Conservation (phyloP, 2,329 filamentous ascomycete species). For the Zopfia rhizophila region DNA sequence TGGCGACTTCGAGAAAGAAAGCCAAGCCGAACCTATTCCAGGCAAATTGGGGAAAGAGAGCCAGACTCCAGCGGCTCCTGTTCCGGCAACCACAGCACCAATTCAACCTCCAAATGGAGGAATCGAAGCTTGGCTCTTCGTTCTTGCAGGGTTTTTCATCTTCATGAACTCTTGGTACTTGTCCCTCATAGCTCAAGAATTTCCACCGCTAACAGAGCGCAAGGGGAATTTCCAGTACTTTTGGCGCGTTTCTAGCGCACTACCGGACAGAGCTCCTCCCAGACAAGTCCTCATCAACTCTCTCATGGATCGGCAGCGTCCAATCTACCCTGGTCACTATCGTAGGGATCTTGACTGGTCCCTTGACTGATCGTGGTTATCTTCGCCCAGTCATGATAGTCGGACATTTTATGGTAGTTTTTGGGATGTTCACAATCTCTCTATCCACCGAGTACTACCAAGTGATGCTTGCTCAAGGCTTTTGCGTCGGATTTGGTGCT, state of each 20-base stretch:
- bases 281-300: background rate
- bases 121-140: too few relatives aligned
- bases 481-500: conserved; percentile 63
- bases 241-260: conserved; percentile 2
- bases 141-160: too few relatives aligned
- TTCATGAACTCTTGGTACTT: too few relatives aligned
- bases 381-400: conserved; percentile 3
- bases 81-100: too few relatives aligned
- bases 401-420: conserved; percentile 28
- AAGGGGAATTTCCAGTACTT: conserved; percentile 2
- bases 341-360: conserved; percentile 9
- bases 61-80: too few relatives aligned
- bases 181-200: too few relatives aligned
- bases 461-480: conserved; percentile 64
- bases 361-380: conserved; percentile 11
- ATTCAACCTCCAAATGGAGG: too few relatives aligned
- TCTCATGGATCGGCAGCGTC: conserved; percentile 13
- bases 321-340: conserved; percentile 9
- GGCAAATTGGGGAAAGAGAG: too few relatives aligned
- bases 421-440: conserved; percentile 57
- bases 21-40: too few relatives aligned
- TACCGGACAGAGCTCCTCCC: background rate
- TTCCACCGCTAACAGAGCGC: too few relatives aligned
- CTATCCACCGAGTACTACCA: conserved; percentile 67
- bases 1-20: too few relatives aligned